A percentile compares a stretch with the other conserved stretches of the same genome.
Conservation (phyloP, 192 early-diverging fungal species). For the Podila verticillata region DNA sequence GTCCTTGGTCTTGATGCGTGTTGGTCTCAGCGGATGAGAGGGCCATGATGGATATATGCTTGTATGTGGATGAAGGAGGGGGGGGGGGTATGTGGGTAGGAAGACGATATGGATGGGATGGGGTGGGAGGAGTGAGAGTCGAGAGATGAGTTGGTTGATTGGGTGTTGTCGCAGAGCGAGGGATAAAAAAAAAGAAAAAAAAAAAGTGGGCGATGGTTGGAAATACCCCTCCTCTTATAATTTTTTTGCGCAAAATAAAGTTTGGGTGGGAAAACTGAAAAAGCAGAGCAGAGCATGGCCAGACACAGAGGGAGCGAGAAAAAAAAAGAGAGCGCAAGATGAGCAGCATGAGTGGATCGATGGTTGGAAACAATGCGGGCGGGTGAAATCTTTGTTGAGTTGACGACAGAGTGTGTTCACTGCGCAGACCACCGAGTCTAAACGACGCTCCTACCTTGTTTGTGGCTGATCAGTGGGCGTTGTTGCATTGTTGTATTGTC, state of each 20-base stretch:
- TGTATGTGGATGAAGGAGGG: too few relatives aligned
- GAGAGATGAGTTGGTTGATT: not conserved
- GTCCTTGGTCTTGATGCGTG: too few relatives aligned
- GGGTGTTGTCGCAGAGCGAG: not conserved
- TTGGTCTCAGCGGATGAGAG: too few relatives aligned
- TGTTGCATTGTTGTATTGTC: too few relatives aligned
- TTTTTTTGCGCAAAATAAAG: not conserved
- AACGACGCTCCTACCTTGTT: too few relatives aligned
- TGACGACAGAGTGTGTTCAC: too few relatives aligned
- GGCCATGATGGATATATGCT: too few relatives aligned
- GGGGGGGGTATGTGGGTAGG: not conserved
- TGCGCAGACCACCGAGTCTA: too few relatives aligned
- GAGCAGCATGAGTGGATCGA: too few relatives aligned
- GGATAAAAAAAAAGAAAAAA: not conserved
- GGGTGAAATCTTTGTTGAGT: too few relatives aligned
- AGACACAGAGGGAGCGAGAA: not conserved
- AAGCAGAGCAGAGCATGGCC: not conserved
- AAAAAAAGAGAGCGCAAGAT: not conserved
- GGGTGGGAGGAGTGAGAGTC: not conserved
- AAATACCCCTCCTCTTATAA: slow-evolving; percentile 7
- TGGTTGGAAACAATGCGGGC: too few relatives aligned
- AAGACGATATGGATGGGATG: not conserved
- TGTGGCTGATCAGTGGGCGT: too few relatives aligned
- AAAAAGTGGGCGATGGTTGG: not conserved
- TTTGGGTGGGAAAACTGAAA: not conserved